A percentile compares a stretch with the other conserved stretches of the same genome.
Conservation (phyloP, 2,329 filamentous ascomycete genomes). For the Alternaria conjuncta region DNA sequence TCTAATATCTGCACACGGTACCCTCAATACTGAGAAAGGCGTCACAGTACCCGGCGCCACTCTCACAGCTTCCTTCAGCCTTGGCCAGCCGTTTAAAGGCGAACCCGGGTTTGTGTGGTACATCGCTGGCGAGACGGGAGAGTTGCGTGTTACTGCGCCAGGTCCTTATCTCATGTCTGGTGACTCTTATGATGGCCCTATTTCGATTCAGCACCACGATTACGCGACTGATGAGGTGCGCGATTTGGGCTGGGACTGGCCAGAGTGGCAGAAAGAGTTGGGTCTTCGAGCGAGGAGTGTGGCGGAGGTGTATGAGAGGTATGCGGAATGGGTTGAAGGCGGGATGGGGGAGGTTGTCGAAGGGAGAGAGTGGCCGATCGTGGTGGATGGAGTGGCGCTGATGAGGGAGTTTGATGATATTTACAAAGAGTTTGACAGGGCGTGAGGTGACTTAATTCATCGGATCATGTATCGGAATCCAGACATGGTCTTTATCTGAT, state of each 20-base stretch:
- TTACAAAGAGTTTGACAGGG: neutral
- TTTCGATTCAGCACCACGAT: conserved; percentile 35
- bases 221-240: conserved; percentile 33
- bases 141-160: conserved; percentile 19
- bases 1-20: conserved; percentile 50
- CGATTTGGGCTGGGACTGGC: conserved; percentile 51
- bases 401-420: neutral
- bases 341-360: neutral
- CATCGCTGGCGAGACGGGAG: conserved; percentile 26
- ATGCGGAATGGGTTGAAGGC: conserved; percentile 26
- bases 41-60: conserved; percentile 15
- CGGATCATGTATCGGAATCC: neutral
- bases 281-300: conserved; percentile 24
- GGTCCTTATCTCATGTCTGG: conserved; percentile 55
- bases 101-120: neutral
- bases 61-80: conserved; percentile 17
- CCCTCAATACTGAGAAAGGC: neutral
- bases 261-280: conserved; percentile 45
- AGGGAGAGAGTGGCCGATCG: neutral
- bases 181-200: conserved; percentile 15
- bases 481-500: too few relatives aligned
- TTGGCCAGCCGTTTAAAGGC: conserved; percentile 3
- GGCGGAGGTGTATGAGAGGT: conserved; percentile 41
- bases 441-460: neutral
- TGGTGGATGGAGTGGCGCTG: neutral